Evolutionary conservation across 805 yeast species (phyloP), one percentile per base, ranked within the genome.

Genomic region (Candida qinlingensis): DNA sequence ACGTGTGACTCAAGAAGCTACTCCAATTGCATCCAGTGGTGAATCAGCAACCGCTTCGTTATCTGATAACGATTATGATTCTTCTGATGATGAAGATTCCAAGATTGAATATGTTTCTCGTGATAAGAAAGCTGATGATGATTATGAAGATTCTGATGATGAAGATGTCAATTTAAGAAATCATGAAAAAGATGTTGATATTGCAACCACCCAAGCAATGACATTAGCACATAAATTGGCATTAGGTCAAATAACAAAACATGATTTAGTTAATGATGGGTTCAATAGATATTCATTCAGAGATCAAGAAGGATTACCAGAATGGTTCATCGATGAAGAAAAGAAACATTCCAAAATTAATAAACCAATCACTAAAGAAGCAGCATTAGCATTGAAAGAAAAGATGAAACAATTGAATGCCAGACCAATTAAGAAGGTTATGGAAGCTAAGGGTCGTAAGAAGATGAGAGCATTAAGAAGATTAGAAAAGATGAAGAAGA

Each of bases 271-370:
- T n/a, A 89, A 90, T 60, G 97, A 94, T 60, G 97, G 97, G 38
- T 87, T 86, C 68, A 89, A 92, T 67, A 83, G 88, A 66, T 87
- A 89, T 57, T 81, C 98, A 3, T 92, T 94, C 76, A 79, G 97
- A 58, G 98, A 94, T 60, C 75, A 72, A 40, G 97, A 91, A 30
- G 89, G 90, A 11, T 73, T 94, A 47, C 99, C 99, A 1, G 90
- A 81, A n/a, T 94, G 99, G 99, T 94, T 94, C 63, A 50, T 87
- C 39, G 98, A 94, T 57, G 99, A 94, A 56, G 99, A 94, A 66
- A 80, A 78, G 62, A 74, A 73, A 61, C 97, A 92, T 70, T 83
- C 90, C 45, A 89, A 89, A 74, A 80, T 88, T 49, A 79, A 79
- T 57, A 85, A 87, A 65, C 99, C 99, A 7, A 87, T 94, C 53